Evolutionary conservation across 306 rosid genomes (phyloP).

Genomic region (Parietaria judaica): DNA sequence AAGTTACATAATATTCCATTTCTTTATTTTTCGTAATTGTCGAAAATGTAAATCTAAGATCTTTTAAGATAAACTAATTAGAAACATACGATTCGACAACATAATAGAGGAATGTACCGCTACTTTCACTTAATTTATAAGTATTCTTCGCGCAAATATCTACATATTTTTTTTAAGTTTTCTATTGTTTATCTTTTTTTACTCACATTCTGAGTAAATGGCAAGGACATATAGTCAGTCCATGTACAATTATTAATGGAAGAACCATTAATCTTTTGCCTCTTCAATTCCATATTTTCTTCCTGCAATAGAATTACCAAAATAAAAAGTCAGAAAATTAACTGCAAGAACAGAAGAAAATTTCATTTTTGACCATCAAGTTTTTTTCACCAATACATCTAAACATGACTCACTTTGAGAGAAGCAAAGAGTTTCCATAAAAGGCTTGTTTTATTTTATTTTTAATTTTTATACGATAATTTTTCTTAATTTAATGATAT

Average conservation of each 20-base stretch:
- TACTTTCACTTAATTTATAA: too few species aligned
- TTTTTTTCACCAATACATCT: conserved; percentile 5
- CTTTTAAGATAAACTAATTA: too few species aligned
- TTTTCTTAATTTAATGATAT: not conserved
- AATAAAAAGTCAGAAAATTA: not conserved
- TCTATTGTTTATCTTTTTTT: not conserved
- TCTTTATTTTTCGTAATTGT: too few species aligned
- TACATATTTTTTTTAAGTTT: too few species aligned
- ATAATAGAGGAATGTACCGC: too few species aligned
- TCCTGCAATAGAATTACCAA: conserved; percentile 38
- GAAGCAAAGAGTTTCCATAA: not conserved
- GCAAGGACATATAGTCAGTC: conserved; percentile 79
- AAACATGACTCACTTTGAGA: not conserved
- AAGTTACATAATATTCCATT: too few species aligned
- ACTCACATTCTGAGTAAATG: conserved; percentile 83
- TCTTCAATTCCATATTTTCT: conserved; percentile 85
- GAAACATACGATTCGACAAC: too few species aligned
- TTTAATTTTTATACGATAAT: not conserved
- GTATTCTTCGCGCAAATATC: too few species aligned
- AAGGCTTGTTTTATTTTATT: not conserved
- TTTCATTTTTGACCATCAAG: not conserved
- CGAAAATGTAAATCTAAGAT: too few species aligned
- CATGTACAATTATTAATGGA: conserved; percentile 35
- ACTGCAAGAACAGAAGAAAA: not conserved
- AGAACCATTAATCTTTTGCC: conserved; percentile 29